Base-by-base conservation (phyloP, 805 yeast species). In the Wickerhamiella australiensis region DNA sequence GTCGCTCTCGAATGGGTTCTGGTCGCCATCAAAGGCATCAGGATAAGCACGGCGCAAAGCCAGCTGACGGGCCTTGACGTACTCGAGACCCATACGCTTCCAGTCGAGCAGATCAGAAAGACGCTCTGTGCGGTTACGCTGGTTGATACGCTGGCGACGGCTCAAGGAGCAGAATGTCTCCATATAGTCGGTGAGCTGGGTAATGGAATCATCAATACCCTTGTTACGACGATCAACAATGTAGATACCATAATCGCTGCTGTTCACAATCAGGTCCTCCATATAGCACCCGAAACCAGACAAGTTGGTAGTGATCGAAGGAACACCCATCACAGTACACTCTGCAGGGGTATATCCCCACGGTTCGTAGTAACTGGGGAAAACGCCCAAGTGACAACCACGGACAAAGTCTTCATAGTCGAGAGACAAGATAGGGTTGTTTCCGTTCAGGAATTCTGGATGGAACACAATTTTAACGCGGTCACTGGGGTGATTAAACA, bases 301-400 rank as follows among this genome's bases (percentile, higher is more conserved):
- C 53, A 90, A 70, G 65, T 90, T 90, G 38, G 98, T 90, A 9
- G 98, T 90, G 61, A 90, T 85, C 5, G 96, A 85, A 15, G 98
- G 98, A 52, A 92, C 94, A 50, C 98, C 98, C 98, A 90, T 90
- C 21, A 92, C 98, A 0, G 98, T 90, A 71, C 98, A 92, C 66
- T 90, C 98, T 7, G 97, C 97, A 2, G 98, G 98, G 2, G 98
- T 90, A 67, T 90, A 90, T 36, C 98, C 98, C 98, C 98, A 90
- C 3, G 98, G 98, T 69, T 90, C 98, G 64, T 90, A 90, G 69
- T 90, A 90, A 0, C 96, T 86, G 46, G 98, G 98, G 80, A 90
- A 90, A 47, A 90, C 95, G 65, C 98, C 98, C 66, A 92, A 71
- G 67, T 90, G 97, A 65, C 96, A 88, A 53, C 98, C 98, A 58